Percentiles rank a stretch among this genome's conserved stretches.
phyloP scores from a whole-genome alignment of 1,284 basidiomycete genomes.

The Sanghuangporus baumii region DNA sequence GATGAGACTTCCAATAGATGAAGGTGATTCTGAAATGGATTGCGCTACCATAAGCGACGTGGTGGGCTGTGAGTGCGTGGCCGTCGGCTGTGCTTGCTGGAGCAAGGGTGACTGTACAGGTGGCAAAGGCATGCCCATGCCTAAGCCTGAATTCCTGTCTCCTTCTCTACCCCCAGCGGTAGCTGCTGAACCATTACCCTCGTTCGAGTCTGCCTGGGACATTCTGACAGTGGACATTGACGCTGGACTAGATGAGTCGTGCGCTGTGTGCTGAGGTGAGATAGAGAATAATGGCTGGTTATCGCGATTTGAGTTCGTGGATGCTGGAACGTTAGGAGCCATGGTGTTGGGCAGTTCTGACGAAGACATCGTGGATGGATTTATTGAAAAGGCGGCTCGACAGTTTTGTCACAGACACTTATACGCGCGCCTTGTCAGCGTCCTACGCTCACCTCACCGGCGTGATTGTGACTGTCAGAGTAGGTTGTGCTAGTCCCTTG shows the following conservation, averaged over 20 bases:
- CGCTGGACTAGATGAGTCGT: background rate
- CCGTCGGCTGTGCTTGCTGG: background rate
- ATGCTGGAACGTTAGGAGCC: background rate
- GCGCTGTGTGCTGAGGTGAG: background rate
- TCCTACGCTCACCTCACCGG: too few species aligned
- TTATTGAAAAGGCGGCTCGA: background rate
- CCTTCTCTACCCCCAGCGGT: background rate
- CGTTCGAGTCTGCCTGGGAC: background rate
- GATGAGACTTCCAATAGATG: background rate
- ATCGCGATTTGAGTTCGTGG: background rate
- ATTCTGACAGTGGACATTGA: background rate
- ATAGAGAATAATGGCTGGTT: background rate
- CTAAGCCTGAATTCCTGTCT: background rate
- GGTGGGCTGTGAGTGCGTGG: background rate
- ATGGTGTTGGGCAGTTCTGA: background rate
- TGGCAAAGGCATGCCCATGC: background rate
- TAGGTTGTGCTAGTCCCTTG: too few species aligned
- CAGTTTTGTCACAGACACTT: background rate
- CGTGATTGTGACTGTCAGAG: too few species aligned
- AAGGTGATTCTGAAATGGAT: background rate
- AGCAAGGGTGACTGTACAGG: background rate
- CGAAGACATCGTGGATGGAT: background rate
- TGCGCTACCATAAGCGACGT: background rate
- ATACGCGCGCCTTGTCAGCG: too few species aligned
- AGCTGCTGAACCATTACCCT: background rate